Conservation (phyloP, 1,284 basidiomycete species). For the Schizopora paradoxa region DNA sequence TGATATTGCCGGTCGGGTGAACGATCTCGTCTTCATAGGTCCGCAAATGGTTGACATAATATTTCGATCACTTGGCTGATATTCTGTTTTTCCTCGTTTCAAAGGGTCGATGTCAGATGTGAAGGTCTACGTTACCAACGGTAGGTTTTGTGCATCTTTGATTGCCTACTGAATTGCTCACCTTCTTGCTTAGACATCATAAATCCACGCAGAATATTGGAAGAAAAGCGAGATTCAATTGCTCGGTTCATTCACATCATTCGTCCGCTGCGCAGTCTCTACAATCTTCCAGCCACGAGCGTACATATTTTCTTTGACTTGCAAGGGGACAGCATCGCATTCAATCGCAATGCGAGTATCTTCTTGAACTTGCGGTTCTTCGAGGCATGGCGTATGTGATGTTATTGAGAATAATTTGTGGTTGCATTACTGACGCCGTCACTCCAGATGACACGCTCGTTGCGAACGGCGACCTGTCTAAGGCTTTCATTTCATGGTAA, state of each 20-base stretch:
- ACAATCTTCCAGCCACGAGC: slow-evolving; percentile 59
- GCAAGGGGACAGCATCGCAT: slow-evolving; percentile 82
- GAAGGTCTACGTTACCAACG: slow-evolving; percentile 65
- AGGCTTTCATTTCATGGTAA: slow-evolving; percentile 79
- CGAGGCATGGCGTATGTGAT: slow-evolving; percentile 77
- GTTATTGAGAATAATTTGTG: slow-evolving; percentile 5
- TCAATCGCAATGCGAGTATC: slow-evolving; percentile 86
- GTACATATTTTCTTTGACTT: slow-evolving; percentile 87
- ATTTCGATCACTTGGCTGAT: slow-evolving; percentile 2
- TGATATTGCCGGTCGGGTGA: slow-evolving; percentile 66
- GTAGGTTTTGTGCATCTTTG: slow-evolving; percentile 32
- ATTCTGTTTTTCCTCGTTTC: background rate
- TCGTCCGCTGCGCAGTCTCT: slow-evolving; percentile 50
- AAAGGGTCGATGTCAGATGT: slow-evolving; percentile 58
- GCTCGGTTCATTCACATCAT: slow-evolving; percentile 69
- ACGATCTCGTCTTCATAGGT: slow-evolving; percentile 62
- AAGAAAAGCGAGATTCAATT: slow-evolving; percentile 46
- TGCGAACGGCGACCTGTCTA: slow-evolving; percentile 45
- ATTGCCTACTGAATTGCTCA: slow-evolving; percentile 6
- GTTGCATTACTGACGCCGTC: slow-evolving; percentile 11
- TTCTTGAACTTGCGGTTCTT: slow-evolving; percentile 90
- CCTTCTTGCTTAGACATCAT: slow-evolving; percentile 49
- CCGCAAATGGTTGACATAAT: slow-evolving; percentile 2
- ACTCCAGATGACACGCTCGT: slow-evolving; percentile 67
- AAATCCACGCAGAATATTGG: slow-evolving; percentile 44